Conservation (phyloP, 2,329 filamentous ascomycete genomes). For the Pseudocercospora fuligena region DNA sequence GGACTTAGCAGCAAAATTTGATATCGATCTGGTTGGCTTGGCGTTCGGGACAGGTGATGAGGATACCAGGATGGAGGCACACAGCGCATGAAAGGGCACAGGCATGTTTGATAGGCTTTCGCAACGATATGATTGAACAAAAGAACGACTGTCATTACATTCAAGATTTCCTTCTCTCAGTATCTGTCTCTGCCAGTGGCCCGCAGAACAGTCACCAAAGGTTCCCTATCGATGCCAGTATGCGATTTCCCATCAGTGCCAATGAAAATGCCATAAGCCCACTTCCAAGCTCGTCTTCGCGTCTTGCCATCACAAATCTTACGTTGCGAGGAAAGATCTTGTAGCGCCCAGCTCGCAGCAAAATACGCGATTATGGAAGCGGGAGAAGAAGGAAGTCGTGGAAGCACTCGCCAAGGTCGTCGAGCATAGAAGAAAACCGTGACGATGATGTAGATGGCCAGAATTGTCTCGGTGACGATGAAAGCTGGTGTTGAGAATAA, state of each 20-base stretch:
- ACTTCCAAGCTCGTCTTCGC: slow-evolving; percentile 28
- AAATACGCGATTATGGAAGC: slow-evolving; percentile 55
- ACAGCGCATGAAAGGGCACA: no score
- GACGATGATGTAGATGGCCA: slow-evolving; percentile 52
- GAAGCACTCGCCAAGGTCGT: slow-evolving; percentile 51
- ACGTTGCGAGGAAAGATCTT: slow-evolving; percentile 38
- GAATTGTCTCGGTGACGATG: slow-evolving; percentile 49
- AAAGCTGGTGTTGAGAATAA: slow-evolving; percentile 57
- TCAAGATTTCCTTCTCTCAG: no score
- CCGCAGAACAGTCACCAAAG: slow-evolving; percentile 36
- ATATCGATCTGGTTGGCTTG: no score
- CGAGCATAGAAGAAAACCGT: slow-evolving; percentile 51
- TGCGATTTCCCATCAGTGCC: slow-evolving; percentile 55
- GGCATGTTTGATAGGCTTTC: no score
- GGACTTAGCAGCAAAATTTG: no score
- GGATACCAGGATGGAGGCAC: no score
- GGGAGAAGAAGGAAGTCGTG: slow-evolving; percentile 58
- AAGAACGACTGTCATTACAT: no score
- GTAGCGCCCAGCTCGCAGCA: slow-evolving; percentile 52
- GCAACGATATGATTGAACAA: no score
- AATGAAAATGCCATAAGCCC: slow-evolving; percentile 58
- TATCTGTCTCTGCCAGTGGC: no score
- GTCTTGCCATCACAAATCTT: background rate
- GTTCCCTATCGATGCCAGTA: slow-evolving; percentile 58
- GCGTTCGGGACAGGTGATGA: no score